phyloP scores from a whole-genome alignment of 2,329 filamentous ascomycete species.

The Fusarium penzigii region DNA sequence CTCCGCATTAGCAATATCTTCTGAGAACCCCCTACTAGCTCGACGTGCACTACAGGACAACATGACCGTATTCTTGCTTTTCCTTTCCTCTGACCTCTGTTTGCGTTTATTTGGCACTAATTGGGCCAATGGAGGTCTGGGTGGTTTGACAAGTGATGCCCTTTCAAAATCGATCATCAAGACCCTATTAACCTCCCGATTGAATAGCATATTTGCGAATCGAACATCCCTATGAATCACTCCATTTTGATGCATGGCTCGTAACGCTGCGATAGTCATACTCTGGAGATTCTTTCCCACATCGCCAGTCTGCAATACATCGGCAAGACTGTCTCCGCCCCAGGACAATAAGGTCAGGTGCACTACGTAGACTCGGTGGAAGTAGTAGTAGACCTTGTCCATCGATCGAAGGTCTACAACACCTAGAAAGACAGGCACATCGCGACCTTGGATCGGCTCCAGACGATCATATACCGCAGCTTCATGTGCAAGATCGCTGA shows the following conservation, averaged over 20 bases:
- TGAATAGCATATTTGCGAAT: slow-evolving; percentile 27
- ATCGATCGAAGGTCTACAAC: slow-evolving; percentile 33
- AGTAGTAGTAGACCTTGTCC: slow-evolving; percentile 34
- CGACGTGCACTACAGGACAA: no score
- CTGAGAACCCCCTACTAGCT: no score
- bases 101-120: no score
- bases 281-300: background rate
- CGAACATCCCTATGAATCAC: slow-evolving; percentile 29
- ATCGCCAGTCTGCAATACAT: slow-evolving; percentile 17
- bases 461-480: slow-evolving; percentile 37
- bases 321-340: slow-evolving; percentile 6
- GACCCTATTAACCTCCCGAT: slow-evolving; percentile 21
- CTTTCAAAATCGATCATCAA: slow-evolving; percentile 36
- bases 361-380: slow-evolving; percentile 33
- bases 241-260: slow-evolving; percentile 23
- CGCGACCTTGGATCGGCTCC: slow-evolving; percentile 32
- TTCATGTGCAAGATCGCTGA: slow-evolving; percentile 38
- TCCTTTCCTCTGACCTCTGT: no score
- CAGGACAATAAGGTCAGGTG: slow-evolving; percentile 37
- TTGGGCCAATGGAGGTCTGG: slow-evolving; percentile 1
- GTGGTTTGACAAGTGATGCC: slow-evolving; percentile 18
- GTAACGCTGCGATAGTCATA: slow-evolving; percentile 14
- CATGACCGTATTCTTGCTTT: no score
- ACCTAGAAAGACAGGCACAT: slow-evolving; percentile 36
- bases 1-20: no score